Conservation (phyloP, 768 basidiomycete genomes). For the Tylopilus vinaceipallidus region DNA sequence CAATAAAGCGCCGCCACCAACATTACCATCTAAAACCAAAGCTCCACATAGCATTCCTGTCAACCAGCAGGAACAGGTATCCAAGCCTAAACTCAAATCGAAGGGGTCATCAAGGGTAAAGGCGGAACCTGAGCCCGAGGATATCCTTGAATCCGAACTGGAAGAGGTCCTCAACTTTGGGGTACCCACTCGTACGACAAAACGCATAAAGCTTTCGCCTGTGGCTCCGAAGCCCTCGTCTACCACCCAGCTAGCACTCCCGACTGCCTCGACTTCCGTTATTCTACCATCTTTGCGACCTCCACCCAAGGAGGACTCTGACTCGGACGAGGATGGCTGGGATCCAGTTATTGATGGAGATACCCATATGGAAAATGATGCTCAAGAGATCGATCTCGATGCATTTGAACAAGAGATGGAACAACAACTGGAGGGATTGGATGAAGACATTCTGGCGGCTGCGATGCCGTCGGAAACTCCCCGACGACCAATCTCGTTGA, state of each 20-base stretch:
- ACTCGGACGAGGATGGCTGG: conserved; percentile 54
- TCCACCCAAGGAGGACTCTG: conserved; percentile 33
- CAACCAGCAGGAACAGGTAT: conserved; percentile 21
- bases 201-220: conserved; percentile 29
- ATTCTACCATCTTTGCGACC: conserved; percentile 30
- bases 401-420: conserved; percentile 37
- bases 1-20: conserved; percentile 14
- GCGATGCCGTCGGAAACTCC: conserved; percentile 37
- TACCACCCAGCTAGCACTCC: conserved; percentile 38
- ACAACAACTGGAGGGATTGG: conserved; percentile 37
- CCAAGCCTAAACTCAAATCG: conserved; percentile 28
- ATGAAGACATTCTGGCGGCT: conserved; percentile 51
- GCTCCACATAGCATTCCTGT: conserved; percentile 20
- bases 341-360: conserved; percentile 39
- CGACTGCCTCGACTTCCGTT: conserved; percentile 32
- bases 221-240: conserved; percentile 18
- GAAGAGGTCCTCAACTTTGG: conserved; percentile 53
- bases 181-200: conserved; percentile 39
- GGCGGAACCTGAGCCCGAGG: conserved; percentile 14
- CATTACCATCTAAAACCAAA: conserved; percentile 36
- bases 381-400: conserved; percentile 36
- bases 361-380: conserved; percentile 26
- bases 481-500: conserved; percentile 47
- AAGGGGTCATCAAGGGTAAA: conserved; percentile 26
- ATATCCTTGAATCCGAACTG: conserved; percentile 29